Conservation (phyloP, 2,329 filamentous ascomycete species). For the Pseudocercospora macadamiae region DNA sequence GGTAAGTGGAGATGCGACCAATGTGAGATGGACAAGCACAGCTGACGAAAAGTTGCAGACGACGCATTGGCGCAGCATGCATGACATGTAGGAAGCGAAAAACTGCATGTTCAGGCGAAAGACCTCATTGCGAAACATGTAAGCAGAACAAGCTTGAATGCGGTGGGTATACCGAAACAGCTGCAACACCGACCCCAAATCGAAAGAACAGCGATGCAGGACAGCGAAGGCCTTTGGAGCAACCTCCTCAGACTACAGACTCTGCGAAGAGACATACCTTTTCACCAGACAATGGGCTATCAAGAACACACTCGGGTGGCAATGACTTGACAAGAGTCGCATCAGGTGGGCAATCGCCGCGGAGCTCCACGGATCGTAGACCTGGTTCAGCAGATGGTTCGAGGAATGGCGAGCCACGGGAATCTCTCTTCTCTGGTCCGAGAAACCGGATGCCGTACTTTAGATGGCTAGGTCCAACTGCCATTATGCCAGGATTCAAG, state of each 20-base stretch:
- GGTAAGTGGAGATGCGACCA: slow-evolving; percentile 18
- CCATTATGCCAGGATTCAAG: slow-evolving; percentile 89
- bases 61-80: slow-evolving; percentile 74
- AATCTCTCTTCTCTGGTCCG: slow-evolving; percentile 36
- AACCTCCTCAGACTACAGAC: background rate
- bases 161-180: slow-evolving; percentile 47
- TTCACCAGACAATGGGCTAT: background rate
- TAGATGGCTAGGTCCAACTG: slow-evolving; percentile 86
- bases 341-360: slow-evolving; percentile 20
- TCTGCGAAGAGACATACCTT: background rate
- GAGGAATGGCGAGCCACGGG: slow-evolving; percentile 17
- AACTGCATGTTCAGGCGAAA: slow-evolving; percentile 52
- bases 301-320: background rate
- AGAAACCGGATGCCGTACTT: slow-evolving; percentile 81
- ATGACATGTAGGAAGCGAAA: slow-evolving; percentile 54
- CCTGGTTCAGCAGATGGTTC: slow-evolving; percentile 13
- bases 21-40: background rate
- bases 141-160: slow-evolving; percentile 53
- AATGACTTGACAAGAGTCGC: slow-evolving; percentile 17
- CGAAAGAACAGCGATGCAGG: slow-evolving; percentile 25
- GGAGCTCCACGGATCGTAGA: slow-evolving; percentile 7
- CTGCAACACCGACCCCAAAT: slow-evolving; percentile 11
- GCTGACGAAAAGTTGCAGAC: slow-evolving; percentile 49
- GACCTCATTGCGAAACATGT: slow-evolving; percentile 51
- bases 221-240: slow-evolving; percentile 8